A percentile compares a stretch with the other conserved stretches of the same genome.
Conservation (phyloP, 441 rosid species). For the Kokia cookei region DNA sequence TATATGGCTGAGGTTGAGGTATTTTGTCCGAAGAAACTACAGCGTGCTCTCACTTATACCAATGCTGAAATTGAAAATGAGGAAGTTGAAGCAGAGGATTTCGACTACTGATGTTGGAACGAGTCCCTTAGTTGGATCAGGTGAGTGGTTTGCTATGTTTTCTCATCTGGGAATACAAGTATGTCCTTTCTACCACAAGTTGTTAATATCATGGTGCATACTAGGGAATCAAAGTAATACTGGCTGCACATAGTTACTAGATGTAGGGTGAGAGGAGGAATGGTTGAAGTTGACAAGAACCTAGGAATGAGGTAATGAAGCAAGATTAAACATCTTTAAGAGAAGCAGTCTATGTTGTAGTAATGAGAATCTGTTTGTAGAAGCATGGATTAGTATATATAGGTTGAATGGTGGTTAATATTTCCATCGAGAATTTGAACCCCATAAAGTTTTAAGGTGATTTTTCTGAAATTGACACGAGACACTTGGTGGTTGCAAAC, state of each 20-base stretch:
- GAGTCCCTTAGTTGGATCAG: slow-evolving; percentile 26
- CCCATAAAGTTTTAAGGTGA: not conserved
- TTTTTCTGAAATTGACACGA: not conserved
- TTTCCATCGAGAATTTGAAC: not conserved
- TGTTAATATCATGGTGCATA: not conserved
- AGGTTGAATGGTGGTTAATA: not conserved
- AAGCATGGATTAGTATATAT: not conserved
- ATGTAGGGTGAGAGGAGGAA: not conserved
- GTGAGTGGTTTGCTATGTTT: slow-evolving; percentile 15
- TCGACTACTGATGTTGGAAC: slow-evolving; percentile 26
- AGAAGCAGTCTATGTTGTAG: not conserved
- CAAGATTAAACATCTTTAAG: not conserved
- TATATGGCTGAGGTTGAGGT: slow-evolving; percentile 86
- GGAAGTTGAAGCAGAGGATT: slow-evolving; percentile 29
- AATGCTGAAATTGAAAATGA: slow-evolving; percentile 77
- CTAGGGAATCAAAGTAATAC: not conserved
- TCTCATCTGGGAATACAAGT: not conserved
- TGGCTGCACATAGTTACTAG: not conserved
- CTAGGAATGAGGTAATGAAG: not conserved
- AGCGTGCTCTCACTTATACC: slow-evolving; percentile 77
- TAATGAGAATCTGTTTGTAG: not conserved
- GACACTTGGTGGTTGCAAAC: not conserved
- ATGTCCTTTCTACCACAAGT: not conserved
- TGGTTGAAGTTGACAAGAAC: not conserved
- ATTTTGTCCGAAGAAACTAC: slow-evolving; percentile 66